Evolutionary conservation across 2,329 filamentous ascomycete genomes (phyloP), one percentile per base, ranked within the genome.

Genomic region (Claviceps sp.): DNA sequence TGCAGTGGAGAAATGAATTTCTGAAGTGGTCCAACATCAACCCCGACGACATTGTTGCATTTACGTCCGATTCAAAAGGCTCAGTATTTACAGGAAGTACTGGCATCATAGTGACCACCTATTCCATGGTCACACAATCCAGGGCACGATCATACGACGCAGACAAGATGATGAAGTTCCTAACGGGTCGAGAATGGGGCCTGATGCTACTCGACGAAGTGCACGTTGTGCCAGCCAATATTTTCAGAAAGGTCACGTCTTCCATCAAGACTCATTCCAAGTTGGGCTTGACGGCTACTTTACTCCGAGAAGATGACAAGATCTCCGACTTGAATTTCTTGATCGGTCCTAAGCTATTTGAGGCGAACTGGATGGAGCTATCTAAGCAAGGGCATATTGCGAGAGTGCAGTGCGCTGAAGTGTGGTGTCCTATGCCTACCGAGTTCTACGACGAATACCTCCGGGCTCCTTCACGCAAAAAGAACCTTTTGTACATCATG

Each of bases 291-390:
- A 98, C 93, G 0, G 93, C 93, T 0, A 98, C 93, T 0, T 73
- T 98, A 11, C 80, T 98, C 16, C 81, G 93, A 72, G 93, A 98
- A 69, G 93, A 98, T 62, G 91, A 98, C 74, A 97, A 97, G 72
- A 98, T 98, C 64, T 88, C 87, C 26, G 90, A 97, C 73, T 70
- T 98, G 46, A 98, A 98, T 67, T 98, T 97, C 64, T 72, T 98
- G 54, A 97, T 98, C 61, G 93, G 93, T 0, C 93, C 93, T 0
- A 98, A 98, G 67, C 75, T 98, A 0, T 98, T 95, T 64, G 93
- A 98, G 68, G 93, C 93, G 30, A 98, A 98, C 66, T 98, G 93
- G 93, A 95, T 97, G 83, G 93, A 98, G 67, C 78, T 98, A 42
- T 93, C 91, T 1, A 88, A 96, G 62, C 89, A 96, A 68, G 93